Base-by-base conservation (phyloP, 306 rosid genomes). In the Cicer chorassanicum region DNA sequence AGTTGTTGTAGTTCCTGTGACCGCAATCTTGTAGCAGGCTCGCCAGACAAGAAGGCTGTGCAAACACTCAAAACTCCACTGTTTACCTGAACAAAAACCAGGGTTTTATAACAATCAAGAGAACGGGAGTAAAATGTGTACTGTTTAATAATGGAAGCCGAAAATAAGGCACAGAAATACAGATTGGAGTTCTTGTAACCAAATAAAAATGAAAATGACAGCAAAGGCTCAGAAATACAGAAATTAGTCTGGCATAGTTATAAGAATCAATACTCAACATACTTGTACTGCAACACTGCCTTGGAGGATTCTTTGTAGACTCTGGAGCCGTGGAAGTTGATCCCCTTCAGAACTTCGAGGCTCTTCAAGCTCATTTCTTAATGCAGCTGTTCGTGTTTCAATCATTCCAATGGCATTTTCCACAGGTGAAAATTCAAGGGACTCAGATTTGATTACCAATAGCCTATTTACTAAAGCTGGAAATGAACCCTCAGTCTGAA, bases 221-320 rank as follows among this genome's bases (percentile, higher is more conserved):
- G 0, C 21, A 38, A 43, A 53, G 18, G 39, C 36, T 29, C 36
- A 39, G 34, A 6, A 1, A 53, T 29, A 4, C 36, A 29, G 36
- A 74, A 50, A 70, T 24, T 56, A 39, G 24, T 13, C 42, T 2
- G 70, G 43, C 12, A 51, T 16, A 59, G 42, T 68, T 73, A 78
- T 8, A 75, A 40, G 56, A 60, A 73, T 15, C 24, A 29, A 36
- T 59, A 55, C 14, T 24, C 5, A 46, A 55, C 91, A 65, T 78
- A 93, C 98, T 83, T 94, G 98, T 64, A 94, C 98, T 41, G 97
- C 98, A 66, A 94, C 98, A 82, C 98, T 94, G 91, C 98, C 98
- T 88, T 94, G 98, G 60, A 94, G 98, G 81, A 94, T 94, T 83
- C 98, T 88, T 81, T 94, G 97, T 13, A 94, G 87, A 79, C 97